These are phyloP conservation scores for Agarophyton chilense DNA, from an alignment of 23 red algal species.

Conservation along the genomic window DNA sequence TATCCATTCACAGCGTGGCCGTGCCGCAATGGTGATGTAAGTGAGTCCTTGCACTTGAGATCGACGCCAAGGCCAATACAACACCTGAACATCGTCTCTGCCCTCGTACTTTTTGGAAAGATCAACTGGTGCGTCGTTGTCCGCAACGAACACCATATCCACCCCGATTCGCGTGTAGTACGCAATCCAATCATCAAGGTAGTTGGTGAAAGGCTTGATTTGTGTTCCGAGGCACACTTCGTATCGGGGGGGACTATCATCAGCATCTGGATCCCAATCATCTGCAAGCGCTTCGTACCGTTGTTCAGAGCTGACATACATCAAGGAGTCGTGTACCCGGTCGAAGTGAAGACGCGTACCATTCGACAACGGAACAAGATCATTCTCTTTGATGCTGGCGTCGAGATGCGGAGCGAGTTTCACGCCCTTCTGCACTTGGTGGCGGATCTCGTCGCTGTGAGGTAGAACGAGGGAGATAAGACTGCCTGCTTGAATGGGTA, in stretches of 20 bases:
- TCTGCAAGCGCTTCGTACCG: not conserved
- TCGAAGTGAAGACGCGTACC: not conserved
- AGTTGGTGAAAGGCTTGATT: not conserved
- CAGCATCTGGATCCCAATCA: not conserved
- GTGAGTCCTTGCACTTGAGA: not conserved
- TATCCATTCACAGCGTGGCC: not conserved
- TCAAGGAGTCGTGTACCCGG: not conserved
- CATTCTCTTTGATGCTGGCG: not conserved
- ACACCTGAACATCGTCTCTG: not conserved
- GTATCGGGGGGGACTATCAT: not conserved
- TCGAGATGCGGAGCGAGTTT: not conserved
- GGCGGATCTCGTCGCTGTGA: not conserved
- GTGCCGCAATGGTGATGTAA: not conserved
- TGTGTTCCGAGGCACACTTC: not conserved
- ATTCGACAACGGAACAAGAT: not conserved
- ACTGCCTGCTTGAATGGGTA: not conserved
- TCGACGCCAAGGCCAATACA: too few relatives aligned
- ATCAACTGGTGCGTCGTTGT: not conserved
- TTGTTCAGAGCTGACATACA: not conserved
- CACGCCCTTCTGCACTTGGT: not conserved
- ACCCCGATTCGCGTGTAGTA: constrained; percentile 4
- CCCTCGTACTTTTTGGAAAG: not conserved
- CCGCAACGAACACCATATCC: not conserved
- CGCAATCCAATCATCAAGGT: not conserved
- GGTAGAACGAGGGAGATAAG: not conserved